Evolutionary conservation across 2,329 filamentous ascomycete species (phyloP).

Genomic region (Trichophyton rubrum): DNA sequence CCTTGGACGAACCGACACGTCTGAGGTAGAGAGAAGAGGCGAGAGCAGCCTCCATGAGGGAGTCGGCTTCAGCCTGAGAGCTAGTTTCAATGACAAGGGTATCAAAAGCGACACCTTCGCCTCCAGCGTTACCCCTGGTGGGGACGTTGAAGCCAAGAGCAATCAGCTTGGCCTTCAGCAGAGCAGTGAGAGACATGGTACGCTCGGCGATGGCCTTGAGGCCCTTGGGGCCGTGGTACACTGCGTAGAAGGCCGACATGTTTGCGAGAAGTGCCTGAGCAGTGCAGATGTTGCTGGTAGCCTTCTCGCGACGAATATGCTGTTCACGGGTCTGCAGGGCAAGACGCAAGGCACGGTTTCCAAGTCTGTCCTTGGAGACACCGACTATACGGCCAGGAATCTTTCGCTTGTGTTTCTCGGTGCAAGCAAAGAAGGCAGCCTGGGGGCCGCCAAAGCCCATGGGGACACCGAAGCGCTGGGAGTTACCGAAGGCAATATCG

Average conservation of each 20-base stretch:
- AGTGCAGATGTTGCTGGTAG: conserved; percentile 94
- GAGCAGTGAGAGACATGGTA: conserved; percentile 57
- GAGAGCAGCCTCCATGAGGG: conserved; percentile 41
- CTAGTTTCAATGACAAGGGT: conserved; percentile 58
- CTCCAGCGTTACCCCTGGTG: conserved; percentile 43
- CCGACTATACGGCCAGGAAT: conserved; percentile 85
- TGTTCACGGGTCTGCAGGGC: conserved; percentile 89
- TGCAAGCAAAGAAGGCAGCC: conserved; percentile 87
- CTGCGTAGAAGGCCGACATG: conserved; percentile 87
- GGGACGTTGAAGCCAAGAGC: conserved; percentile 52
- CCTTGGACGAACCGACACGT: conserved; percentile 44
- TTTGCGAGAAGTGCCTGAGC: conserved; percentile 88
- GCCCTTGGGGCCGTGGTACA: conserved; percentile 82
- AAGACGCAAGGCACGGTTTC: conserved; percentile 66
- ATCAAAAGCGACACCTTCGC: conserved; percentile 58
- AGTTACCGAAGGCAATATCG: conserved; percentile 86
- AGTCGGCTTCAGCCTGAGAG: conserved; percentile 38
- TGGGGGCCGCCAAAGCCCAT: conserved; percentile 91
- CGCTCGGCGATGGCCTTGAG: conserved; percentile 72
- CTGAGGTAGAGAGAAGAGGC: conserved; percentile 50
- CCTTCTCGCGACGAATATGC: conserved; percentile 91
- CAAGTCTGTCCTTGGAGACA: conserved; percentile 79
- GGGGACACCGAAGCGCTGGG: conserved; percentile 83
- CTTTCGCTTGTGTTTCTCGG: conserved; percentile 85
- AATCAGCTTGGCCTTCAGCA: conserved; percentile 53